Evolutionary conservation across 202 grass and related monocot species (phyloP).

Genomic region (Musa balbisiana): DNA sequence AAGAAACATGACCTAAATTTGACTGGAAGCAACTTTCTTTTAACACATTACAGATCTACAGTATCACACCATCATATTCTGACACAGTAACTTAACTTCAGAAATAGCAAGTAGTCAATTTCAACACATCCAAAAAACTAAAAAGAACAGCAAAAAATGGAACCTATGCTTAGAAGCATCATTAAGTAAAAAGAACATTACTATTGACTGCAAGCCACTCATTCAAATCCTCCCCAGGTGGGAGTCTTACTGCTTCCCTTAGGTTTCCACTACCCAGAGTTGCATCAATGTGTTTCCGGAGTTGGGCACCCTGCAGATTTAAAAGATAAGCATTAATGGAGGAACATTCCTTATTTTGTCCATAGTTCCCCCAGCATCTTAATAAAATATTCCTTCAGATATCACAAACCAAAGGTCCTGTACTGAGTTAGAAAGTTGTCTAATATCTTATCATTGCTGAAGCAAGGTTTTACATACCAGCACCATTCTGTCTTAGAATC

Average conservation of each 20-base stretch:
- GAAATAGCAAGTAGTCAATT: neutral
- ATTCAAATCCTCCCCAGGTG: constrained; percentile 94
- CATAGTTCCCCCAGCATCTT: too few relatives aligned
- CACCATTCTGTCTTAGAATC: neutral
- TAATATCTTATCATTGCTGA: neutral
- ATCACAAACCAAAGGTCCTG: neutral
- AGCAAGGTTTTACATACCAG: neutral
- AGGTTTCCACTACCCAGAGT: constrained; percentile 98
- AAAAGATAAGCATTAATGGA: neutral
- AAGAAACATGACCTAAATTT: neutral
- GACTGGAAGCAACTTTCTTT: too few relatives aligned
- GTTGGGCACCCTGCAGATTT: constrained; percentile 73
- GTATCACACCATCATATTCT: too few relatives aligned
- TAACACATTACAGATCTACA: too few relatives aligned
- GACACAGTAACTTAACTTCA: too few relatives aligned
- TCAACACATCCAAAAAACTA: neutral
- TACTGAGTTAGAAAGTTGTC: neutral
- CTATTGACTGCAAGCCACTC: constrained; percentile 99
- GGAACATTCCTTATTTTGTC: neutral
- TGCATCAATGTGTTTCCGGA: constrained; percentile 91
- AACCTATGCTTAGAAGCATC: neutral
- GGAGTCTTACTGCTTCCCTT: constrained; percentile 90
- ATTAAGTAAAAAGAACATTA: constrained; percentile 28
- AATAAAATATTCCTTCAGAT: neutral
- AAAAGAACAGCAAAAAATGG: neutral